Evolutionary conservation across 805 yeast species (phyloP).

Genomic region (Pichia kluyveri): DNA sequence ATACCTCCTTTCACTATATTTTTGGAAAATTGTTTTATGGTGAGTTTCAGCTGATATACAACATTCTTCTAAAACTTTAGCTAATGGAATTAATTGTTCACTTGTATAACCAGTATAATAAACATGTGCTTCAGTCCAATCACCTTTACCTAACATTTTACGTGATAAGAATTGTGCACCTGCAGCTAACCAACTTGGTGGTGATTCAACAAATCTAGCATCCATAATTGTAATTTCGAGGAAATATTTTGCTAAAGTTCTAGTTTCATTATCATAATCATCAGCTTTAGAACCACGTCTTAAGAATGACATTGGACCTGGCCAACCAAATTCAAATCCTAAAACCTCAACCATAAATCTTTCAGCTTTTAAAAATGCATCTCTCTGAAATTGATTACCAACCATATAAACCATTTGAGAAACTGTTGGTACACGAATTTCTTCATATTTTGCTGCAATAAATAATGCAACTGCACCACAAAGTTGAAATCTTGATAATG

Average conservation of each 20-base stretch:
- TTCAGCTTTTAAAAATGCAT: conserved; percentile 76
- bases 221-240: conserved; percentile 73
- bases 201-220: conserved; percentile 56
- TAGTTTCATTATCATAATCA: conserved; percentile 71
- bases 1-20: conserved; percentile 79
- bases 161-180: conserved; percentile 80
- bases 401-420: conserved; percentile 78
- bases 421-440: conserved; percentile 81
- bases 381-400: conserved; percentile 70
- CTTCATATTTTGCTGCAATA: conserved; percentile 92
- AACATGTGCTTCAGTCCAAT: conserved; percentile 79
- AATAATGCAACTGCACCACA: conserved; percentile 89
- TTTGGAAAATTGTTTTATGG: conserved; percentile 79
- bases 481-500: conserved; percentile 78
- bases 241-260: conserved; percentile 81
- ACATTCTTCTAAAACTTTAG: conserved; percentile 60
- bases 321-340: conserved; percentile 69
- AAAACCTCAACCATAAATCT: conserved; percentile 64
- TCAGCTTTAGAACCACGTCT: conserved; percentile 88
- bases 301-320: conserved; percentile 85
- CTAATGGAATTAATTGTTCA: conserved; percentile 74
- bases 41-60: conserved; percentile 50
- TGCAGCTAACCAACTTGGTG: conserved; percentile 73
- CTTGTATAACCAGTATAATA: conserved; percentile 90
- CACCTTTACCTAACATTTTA: conserved; percentile 62